Percentiles rank a stretch among this genome's conserved stretches.
These are phyloP conservation scores for Boletus sp. DNA, from an alignment of 768 basidiomycete genomes.

Conservation along the genomic window DNA sequence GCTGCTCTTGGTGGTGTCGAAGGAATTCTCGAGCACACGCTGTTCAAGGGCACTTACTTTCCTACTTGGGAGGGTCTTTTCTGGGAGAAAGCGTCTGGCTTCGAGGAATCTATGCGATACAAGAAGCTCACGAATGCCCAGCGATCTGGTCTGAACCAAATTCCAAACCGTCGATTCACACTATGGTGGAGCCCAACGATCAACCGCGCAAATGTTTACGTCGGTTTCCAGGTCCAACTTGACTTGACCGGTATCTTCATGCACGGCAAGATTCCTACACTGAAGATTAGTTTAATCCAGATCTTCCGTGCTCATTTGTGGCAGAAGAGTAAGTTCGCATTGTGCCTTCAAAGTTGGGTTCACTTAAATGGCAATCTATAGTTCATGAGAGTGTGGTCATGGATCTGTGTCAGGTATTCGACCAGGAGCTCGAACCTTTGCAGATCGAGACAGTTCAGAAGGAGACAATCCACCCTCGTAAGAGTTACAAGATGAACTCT, in stretches of 20 bases:
- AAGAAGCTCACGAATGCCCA: constrained; percentile 98
- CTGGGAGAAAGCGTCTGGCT: constrained; percentile 98
- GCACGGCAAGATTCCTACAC: constrained; percentile 97
- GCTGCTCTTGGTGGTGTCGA: constrained; percentile 97
- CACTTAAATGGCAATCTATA: constrained; percentile 26
- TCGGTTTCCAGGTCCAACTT: constrained; percentile 99
- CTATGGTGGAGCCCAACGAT: constrained; percentile 99
- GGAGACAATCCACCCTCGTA: constrained; percentile 98
- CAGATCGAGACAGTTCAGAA: constrained; percentile 99
- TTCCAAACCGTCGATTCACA: constrained; percentile 98
- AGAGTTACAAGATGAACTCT: constrained; percentile 99
- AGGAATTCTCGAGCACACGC: constrained; percentile 92
- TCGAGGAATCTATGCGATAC: constrained; percentile 95
- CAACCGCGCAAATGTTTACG: constrained; percentile 98
- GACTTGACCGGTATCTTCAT: constrained; percentile 98
- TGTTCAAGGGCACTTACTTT: constrained; percentile 98
- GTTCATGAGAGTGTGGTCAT: constrained; percentile 91
- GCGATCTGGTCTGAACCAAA: constrained; percentile 95
- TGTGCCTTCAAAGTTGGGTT: constrained; percentile 9
- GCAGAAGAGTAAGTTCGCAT: constrained; percentile 85
- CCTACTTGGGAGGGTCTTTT: constrained; percentile 98
- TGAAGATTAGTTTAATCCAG: constrained; percentile 99
- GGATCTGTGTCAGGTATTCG: constrained; percentile 98
- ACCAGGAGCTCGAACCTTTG: constrained; percentile 95
- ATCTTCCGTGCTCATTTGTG: constrained; percentile 99